Percentiles rank a stretch among this genome's conserved stretches.
Evolutionary conservation across 2,329 filamentous ascomycete species (phyloP).

Genomic region (Dendrostoma leiphaemia): DNA sequence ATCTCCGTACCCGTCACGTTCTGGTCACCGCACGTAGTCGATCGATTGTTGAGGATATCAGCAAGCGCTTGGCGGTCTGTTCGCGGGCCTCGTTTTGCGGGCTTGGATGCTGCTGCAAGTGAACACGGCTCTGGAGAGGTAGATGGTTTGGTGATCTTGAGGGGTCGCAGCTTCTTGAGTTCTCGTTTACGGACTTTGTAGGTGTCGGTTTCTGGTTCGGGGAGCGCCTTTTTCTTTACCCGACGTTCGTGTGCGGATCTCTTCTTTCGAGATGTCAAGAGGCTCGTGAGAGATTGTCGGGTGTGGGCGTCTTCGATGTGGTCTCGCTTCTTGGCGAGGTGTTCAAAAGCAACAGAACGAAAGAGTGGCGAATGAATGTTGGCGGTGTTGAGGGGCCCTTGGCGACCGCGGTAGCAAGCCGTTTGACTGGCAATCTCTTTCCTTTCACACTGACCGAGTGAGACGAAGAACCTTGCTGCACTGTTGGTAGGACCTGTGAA

Average conservation of each 20-base stretch:
- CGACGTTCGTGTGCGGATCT: slow-evolving; percentile 26
- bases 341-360: slow-evolving; percentile 51
- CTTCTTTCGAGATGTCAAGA: slow-evolving; percentile 16
- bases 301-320: no score
- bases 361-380: slow-evolving; percentile 73
- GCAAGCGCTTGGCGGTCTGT: slow-evolving; percentile 18
- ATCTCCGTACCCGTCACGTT: slow-evolving; percentile 37
- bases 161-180: slow-evolving; percentile 7
- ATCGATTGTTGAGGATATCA: slow-evolving; percentile 21
- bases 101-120: not conserved
- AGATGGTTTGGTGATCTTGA: slow-evolving; percentile 22
- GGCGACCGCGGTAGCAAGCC: not conserved
- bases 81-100: no score
- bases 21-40: not conserved
- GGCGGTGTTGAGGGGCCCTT: slow-evolving; percentile 40
- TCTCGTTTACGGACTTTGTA: slow-evolving; percentile 13
- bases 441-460: no score
- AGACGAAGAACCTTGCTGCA: no score
- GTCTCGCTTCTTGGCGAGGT: slow-evolving; percentile 35
- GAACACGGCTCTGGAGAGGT: slow-evolving; percentile 2
- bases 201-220: slow-evolving; percentile 11
- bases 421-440: not conserved
- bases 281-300: slow-evolving; percentile 9
- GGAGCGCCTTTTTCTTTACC: slow-evolving; percentile 22
- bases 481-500: not conserved